These are phyloP conservation scores for Labyrinthula sp. DNA, from an alignment of 352 stramenopile genomes.

Conservation along the genomic window DNA sequence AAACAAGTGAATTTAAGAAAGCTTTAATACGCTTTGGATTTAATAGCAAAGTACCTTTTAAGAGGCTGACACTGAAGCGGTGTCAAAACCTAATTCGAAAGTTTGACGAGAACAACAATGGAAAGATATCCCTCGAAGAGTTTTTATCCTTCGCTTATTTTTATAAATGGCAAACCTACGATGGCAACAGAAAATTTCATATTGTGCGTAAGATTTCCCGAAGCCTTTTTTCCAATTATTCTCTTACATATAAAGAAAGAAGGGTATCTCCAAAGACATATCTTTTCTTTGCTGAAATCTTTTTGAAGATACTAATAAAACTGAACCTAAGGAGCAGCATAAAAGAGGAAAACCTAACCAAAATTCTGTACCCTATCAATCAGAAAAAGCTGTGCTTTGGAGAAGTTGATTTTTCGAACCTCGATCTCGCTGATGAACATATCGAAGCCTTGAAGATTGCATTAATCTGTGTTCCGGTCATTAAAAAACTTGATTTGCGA, in stretches of 20 bases:
- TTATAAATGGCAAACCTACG: background rate
- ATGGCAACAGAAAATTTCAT: constrained; percentile 3
- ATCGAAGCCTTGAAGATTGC: constrained; percentile 13
- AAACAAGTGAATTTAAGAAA: constrained; percentile 9
- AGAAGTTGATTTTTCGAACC: constrained; percentile 21
- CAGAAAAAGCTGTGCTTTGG: constrained; percentile 12
- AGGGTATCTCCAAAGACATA: constrained; percentile 20
- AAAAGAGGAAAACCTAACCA: no score
- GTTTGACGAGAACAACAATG: constrained; percentile 15
- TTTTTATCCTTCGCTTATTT: constrained; percentile 23
- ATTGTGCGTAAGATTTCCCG: no score
- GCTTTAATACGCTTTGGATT: constrained; percentile 13
- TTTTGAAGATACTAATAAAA: no score
- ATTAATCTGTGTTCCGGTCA: constrained; percentile 15
- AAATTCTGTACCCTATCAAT: no score
- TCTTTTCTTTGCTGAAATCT: constrained; percentile 4
- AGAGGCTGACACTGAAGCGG: background rate
- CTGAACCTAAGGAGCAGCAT: no score
- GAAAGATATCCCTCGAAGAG: constrained; percentile 13
- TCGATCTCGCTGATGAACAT: constrained; percentile 8
- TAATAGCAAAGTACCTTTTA: no score
- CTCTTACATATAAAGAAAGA: constrained; percentile 5
- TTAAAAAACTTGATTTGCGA: constrained; percentile 11
- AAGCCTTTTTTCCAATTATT: constrained; percentile 3
- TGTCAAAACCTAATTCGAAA: constrained; percentile 12